Evolutionary conservation across 2,329 filamentous ascomycete genomes (phyloP), one percentile per base, ranked within the genome.

Genomic region (Claviceps sp.): DNA sequence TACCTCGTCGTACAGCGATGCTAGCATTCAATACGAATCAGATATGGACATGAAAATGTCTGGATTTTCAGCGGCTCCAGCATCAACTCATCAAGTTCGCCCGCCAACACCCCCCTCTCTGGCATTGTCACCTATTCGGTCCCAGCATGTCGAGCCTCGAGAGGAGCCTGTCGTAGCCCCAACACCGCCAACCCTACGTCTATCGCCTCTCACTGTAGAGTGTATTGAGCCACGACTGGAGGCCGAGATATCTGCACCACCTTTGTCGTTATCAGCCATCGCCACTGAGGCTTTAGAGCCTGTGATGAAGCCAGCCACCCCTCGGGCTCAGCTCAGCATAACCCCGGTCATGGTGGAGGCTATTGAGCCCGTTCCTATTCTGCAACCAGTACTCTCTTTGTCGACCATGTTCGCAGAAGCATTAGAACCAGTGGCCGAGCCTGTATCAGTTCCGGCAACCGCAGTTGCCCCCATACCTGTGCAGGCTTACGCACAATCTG

Each of bases 21-120:
- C 71, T 34, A 72, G 73, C 52, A 71, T 73, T 9, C 76, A 79
- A 55, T 68, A 74, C 55, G 74, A 77, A 43, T 61, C 62, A 14
- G 71, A 74, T 23, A 70, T 79, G 61, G 72, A 72, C 17, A 70
- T 73, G 52, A 77, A 74, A 57, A 65, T 81, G 47, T 71, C 72
- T 16, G 71, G 73, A 56, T 79, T 80, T 66, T 76, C 77, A 2
- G 68, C 73, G 13, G 77, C 78, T 4, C 77, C 77, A 1, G 67
- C 67, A 0, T 69, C 71, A n/a, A 59, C 67, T 3, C 59, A 63
- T 1, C 60, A 47, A n/a, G 38, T 60, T 5, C 60, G 68, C 40
- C 50, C 64, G 20, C 60, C 64, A 1, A 57, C 63, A 9, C 59
- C 61, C 1, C 66, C 69, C 4, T 59, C 64, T 0, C 63, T 78